Evolutionary conservation across 2,329 filamentous ascomycete genomes (phyloP).

Genomic region (Ophioceras dolichostomum): DNA sequence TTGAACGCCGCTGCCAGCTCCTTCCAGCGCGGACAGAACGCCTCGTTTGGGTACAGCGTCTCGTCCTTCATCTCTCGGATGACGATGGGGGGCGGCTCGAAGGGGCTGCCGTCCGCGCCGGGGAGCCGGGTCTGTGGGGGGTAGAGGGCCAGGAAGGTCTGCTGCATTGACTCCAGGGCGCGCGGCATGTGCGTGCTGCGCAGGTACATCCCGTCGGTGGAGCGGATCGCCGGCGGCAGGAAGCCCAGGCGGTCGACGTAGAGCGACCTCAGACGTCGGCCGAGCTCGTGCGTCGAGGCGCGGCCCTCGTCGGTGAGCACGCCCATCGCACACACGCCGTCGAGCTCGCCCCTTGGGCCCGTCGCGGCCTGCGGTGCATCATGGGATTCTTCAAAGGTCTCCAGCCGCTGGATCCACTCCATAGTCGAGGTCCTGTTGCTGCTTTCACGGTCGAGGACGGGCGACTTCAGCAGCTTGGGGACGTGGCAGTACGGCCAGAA

Average conservation of each 20-base stretch:
- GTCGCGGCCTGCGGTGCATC: conserved; percentile 59
- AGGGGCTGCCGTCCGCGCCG: conserved; percentile 12
- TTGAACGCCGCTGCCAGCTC: conserved; percentile 60
- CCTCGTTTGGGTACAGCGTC: conserved; percentile 70
- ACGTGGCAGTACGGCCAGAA: conserved; percentile 88
- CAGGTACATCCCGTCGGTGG: conserved; percentile 53
- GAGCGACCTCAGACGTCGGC: conserved; percentile 53
- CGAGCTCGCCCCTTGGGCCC: conserved; percentile 57
- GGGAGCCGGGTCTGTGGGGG: conserved; percentile 34
- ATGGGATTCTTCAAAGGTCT: conserved; percentile 64
- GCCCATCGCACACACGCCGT: conserved; percentile 68
- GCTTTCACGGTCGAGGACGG: conserved; percentile 30
- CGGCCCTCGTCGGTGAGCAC: conserved; percentile 67
- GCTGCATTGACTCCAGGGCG: conserved; percentile 66
- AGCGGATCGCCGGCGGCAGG: conserved; percentile 44
- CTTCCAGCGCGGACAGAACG: conserved; percentile 60
- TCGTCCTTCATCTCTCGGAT: conserved; percentile 55
- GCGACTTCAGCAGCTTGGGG: conserved; percentile 53
- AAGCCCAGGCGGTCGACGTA: conserved; percentile 67
- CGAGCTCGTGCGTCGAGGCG: conserved; percentile 58
- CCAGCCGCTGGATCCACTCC: conserved; percentile 61
- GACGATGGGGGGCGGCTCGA: conserved; percentile 54
- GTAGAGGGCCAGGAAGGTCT: conserved; percentile 65
- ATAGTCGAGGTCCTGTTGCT: conserved; percentile 22
- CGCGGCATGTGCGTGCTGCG: conserved; percentile 64